These are phyloP conservation scores for Trichoderma sp. DNA, from an alignment of 2,329 filamentous ascomycete species.

Conservation along the genomic window DNA sequence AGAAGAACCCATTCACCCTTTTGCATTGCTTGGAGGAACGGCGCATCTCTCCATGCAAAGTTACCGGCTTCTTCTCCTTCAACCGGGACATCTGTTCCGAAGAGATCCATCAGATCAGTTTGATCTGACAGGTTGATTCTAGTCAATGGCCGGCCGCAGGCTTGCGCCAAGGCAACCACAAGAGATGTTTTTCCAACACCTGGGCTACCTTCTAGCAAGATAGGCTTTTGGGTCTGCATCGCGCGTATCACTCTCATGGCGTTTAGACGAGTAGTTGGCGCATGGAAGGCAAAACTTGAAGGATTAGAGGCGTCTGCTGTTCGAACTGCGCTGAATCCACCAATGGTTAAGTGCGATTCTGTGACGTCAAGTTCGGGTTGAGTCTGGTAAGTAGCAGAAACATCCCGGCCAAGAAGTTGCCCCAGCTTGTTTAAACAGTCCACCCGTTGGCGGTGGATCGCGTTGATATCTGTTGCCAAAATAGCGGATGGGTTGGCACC, in stretches of 20 bases:
- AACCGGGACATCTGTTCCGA: slow-evolving; percentile 93
- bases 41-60: slow-evolving; percentile 94
- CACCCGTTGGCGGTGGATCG: slow-evolving; percentile 69
- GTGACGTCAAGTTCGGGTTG: slow-evolving; percentile 60
- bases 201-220: slow-evolving; percentile 94
- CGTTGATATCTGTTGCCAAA: slow-evolving; percentile 69
- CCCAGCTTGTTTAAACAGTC: slow-evolving; percentile 73
- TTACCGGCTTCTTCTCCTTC: slow-evolving; percentile 89
- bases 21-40: slow-evolving; percentile 96
- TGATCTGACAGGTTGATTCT: slow-evolving; percentile 98
- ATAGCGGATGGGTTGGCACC: slow-evolving; percentile 93
- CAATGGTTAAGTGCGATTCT: slow-evolving; percentile 60
- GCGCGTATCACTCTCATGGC: slow-evolving; percentile 89
- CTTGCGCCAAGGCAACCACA: slow-evolving; percentile 78
- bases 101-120: slow-evolving; percentile 95
- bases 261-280: slow-evolving; percentile 87
- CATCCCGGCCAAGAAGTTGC: slow-evolving; percentile 63
- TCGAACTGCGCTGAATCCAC: slow-evolving; percentile 69
- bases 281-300: slow-evolving; percentile 66
- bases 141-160: slow-evolving; percentile 79
- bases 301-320: slow-evolving; percentile 42
- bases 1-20: slow-evolving; percentile 94
- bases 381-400: slow-evolving; percentile 64
- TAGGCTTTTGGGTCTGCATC: slow-evolving; percentile 84
- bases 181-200: slow-evolving; percentile 97